Evolutionary conservation across 1,284 basidiomycete genomes (phyloP), one percentile per base, ranked within the genome.

Genomic region (Puccinia horiana): DNA sequence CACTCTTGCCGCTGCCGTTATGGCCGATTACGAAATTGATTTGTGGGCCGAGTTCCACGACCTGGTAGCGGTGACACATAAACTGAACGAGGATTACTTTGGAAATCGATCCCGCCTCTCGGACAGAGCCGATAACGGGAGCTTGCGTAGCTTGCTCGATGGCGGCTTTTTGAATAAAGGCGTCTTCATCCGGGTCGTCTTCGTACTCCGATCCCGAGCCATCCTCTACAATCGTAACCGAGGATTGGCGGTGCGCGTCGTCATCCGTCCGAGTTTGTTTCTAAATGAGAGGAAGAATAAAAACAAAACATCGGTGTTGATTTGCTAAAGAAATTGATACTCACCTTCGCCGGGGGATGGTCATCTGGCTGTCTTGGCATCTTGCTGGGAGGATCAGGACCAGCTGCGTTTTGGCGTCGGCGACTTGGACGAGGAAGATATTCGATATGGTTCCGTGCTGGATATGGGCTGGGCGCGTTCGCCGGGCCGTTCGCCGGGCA

Each of bases 1-100:
- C 96, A 86, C 94, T 96, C 88, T 99, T 99, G 18, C 97, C 96
- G 87, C 83, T 83, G 61, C 90, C 89, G 85, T 90, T 90, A 89
- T 87, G 88, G 90, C 97, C 97, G 82, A 98, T 96, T 84, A 99
- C 93, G 86, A 99, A 98, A 88, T 99, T 98, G 86, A 98, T 93
- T 87, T 95, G 94, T 20, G 86, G 85, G 1, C 85, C 85, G n/a
- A 87, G 84, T 0, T 79, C 37, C 63, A 86, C 83, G 74, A 84
- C 82, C 63, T 87, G 85, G 81, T 85, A 84, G 58, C 83, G 82
- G 80, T 87, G 86, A 77, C 86, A 87, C 86, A 87, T 87, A 83
- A 87, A 87, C 82, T 87, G 86, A 82, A 85, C 84, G 32, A 87
- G 83, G 72, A 86, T 86, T 49, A 87, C 84, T 42, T 83, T 83